phyloP scores from a whole-genome alignment of 192 early-diverging fungal species.

The Coemansia sp. region DNA sequence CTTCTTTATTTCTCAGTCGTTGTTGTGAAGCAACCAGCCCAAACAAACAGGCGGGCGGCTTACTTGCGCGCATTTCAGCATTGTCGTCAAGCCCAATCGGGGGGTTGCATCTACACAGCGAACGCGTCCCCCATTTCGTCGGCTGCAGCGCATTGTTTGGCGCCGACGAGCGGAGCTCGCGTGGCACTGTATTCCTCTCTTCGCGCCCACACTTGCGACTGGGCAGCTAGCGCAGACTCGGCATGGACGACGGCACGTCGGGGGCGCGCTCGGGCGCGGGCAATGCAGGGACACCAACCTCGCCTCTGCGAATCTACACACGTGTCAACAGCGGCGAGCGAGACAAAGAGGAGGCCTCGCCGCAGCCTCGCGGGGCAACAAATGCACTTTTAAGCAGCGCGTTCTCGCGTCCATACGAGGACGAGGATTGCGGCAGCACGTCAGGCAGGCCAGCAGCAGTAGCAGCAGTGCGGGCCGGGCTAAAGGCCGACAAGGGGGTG shows the following conservation, averaged over 20 bases:
- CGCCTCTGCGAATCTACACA: constrained; percentile 46
- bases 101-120: too few relatives aligned
- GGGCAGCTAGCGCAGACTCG: background rate
- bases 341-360: constrained; percentile 11
- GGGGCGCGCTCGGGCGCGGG: constrained; percentile 19
- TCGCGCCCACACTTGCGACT: background rate
- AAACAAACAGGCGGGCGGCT: too few relatives aligned
- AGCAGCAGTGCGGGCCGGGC: background rate
- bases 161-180: too few relatives aligned
- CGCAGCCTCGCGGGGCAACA: constrained; percentile 18
- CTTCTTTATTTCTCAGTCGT: too few relatives aligned
- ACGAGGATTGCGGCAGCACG: constrained; percentile 3
- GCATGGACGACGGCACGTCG: constrained; percentile 33
- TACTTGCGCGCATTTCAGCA: too few relatives aligned
- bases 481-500: constrained; percentile 1
- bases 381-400: constrained; percentile 28
- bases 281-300: constrained; percentile 19
- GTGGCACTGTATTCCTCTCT: too few relatives aligned
- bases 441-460: background rate
- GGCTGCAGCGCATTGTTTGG: too few relatives aligned
- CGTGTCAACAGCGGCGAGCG: constrained; percentile 15
- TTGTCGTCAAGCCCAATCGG: too few relatives aligned
- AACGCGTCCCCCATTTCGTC: too few relatives aligned
- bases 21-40: too few relatives aligned
- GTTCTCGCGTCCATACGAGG: constrained; percentile 16